A percentile compares a stretch with the other conserved stretches of the same genome.
phyloP scores from a whole-genome alignment of 768 basidiomycete genomes.

The Hericium erinaceus region DNA sequence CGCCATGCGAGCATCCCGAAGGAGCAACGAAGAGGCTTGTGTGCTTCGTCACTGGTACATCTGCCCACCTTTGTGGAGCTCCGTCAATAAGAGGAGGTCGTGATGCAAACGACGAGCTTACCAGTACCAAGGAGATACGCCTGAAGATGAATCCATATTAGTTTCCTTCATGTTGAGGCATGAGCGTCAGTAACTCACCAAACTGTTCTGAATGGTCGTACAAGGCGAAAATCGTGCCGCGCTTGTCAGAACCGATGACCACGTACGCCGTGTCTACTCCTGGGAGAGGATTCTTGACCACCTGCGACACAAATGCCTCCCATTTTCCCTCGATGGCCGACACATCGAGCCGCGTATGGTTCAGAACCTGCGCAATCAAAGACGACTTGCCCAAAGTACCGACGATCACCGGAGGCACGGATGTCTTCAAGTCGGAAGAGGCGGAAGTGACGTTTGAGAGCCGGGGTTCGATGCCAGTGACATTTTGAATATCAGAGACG shows the following conservation, averaged over 20 bases:
- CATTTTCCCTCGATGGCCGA: slow-evolving; percentile 52
- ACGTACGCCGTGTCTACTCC: slow-evolving; percentile 55
- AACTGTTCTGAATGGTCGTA: slow-evolving; percentile 67
- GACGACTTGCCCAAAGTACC: slow-evolving; percentile 54
- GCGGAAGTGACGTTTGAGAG: slow-evolving; percentile 36
- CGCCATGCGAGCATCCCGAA: slow-evolving; percentile 37
- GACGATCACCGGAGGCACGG: slow-evolving; percentile 43
- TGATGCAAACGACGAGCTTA: not conserved
- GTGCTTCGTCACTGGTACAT: slow-evolving; percentile 54
- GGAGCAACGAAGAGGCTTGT: slow-evolving; percentile 37
- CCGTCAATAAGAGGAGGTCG: not conserved
- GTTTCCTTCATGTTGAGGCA: too few relatives aligned
- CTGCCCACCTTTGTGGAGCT: slow-evolving; percentile 45
- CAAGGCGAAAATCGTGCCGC: slow-evolving; percentile 57
- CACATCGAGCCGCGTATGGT: slow-evolving; percentile 44
- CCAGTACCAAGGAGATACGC: slow-evolving; percentile 61
- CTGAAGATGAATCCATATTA: slow-evolving; percentile 19
- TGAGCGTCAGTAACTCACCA: slow-evolving; percentile 22
- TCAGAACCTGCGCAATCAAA: slow-evolving; percentile 42
- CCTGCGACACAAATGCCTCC: slow-evolving; percentile 50
- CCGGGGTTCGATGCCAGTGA: slow-evolving; percentile 43
- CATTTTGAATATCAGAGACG: slow-evolving; percentile 48
- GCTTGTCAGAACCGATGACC: slow-evolving; percentile 58
- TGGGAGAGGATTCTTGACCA: slow-evolving; percentile 46
- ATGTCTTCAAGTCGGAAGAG: slow-evolving; percentile 14